phyloP scores from a whole-genome alignment of 2,329 filamentous ascomycete genomes.

The Colletotrichum paranaense region DNA sequence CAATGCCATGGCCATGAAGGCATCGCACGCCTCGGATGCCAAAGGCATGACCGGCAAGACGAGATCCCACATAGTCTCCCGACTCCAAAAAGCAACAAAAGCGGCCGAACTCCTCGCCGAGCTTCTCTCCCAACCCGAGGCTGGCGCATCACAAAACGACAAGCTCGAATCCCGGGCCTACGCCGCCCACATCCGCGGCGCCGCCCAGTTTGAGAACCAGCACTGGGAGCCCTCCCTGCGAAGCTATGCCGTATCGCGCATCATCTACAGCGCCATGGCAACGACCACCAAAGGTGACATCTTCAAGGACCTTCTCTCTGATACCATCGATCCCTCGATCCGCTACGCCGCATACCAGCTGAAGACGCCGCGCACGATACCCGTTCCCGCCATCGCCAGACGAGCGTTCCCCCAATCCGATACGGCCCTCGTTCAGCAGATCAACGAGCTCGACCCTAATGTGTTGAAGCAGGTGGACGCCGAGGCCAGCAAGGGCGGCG shows the following conservation, averaged over 20 bases:
- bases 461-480: slow-evolving; percentile 69
- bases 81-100: slow-evolving; percentile 82
- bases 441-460: slow-evolving; percentile 77
- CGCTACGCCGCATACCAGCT: slow-evolving; percentile 94
- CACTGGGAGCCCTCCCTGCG: slow-evolving; percentile 83
- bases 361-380: slow-evolving; percentile 85
- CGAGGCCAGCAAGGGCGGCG: slow-evolving; percentile 61
- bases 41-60: slow-evolving; percentile 83
- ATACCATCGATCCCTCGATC: slow-evolving; percentile 92
- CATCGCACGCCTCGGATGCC: slow-evolving; percentile 80
- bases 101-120: slow-evolving; percentile 76
- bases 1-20: slow-evolving; percentile 94
- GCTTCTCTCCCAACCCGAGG: slow-evolving; percentile 70
- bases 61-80: slow-evolving; percentile 88
- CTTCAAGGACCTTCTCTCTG: slow-evolving; percentile 86
- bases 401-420: slow-evolving; percentile 80
- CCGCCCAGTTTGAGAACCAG: slow-evolving; percentile 87
- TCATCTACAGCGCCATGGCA: slow-evolving; percentile 85
- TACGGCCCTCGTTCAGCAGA: slow-evolving; percentile 68
- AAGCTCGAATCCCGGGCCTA: slow-evolving; percentile 90
- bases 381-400: slow-evolving; percentile 81
- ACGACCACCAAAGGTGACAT: slow-evolving; percentile 76
- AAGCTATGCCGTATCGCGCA: slow-evolving; percentile 79
- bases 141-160: slow-evolving; percentile 76
- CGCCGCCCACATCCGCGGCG: slow-evolving; percentile 78